Base-by-base conservation (phyloP, 306 rosid genomes). In the Trichosanthes cucumerina region DNA sequence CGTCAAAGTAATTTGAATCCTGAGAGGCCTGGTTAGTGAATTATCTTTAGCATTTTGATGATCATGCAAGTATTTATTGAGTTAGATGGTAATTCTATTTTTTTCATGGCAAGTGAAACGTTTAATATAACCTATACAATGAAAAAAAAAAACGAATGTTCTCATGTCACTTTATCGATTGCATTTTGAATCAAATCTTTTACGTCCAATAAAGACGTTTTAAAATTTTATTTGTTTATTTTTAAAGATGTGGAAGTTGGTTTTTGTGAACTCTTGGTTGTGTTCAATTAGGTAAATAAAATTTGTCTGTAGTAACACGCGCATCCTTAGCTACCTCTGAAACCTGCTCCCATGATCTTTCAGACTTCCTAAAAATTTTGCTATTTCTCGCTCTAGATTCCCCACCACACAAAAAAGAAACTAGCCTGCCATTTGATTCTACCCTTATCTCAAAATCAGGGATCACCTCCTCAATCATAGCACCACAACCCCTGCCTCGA, bases 1-100 rank as follows among this genome's bases (percentile, higher is more conserved):
- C 98, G 99, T 15, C 97, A 86, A 50, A 87, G 88, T 90, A 96
- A 96, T 92, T 85, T 91, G 89, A 96, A 91, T 85, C 97, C 97
- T 6, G 99, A 91, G 77, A 89, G 99, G 84, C 99, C 99, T 79
- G 98, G 99, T 96, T 78, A 81, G 97, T 85, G 66, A 66, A 43
- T 28, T 71, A 15, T 63, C 81, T 19, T 36, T 43, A 60, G 60
- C 66, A 64, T 80, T 71, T 77, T 79, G 0, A n/a, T 7, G 39
- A 52, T 26, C 7, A 18, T 78, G 70, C 49, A 77, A 65, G 31
- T 79, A 64, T 54, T 69, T 6, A 26, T 26, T 21, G 52, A 39
- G 75, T 65, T 36, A 34, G 53, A 41, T 68, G 75, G 53, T 13
- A 21, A 23, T n/a, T 19, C 31, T 11, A n/a, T 5, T 2, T 41